Evolutionary conservation across 164 flowering plant species (phyloP).

Genomic region (Magnolia kwangsiensis): DNA sequence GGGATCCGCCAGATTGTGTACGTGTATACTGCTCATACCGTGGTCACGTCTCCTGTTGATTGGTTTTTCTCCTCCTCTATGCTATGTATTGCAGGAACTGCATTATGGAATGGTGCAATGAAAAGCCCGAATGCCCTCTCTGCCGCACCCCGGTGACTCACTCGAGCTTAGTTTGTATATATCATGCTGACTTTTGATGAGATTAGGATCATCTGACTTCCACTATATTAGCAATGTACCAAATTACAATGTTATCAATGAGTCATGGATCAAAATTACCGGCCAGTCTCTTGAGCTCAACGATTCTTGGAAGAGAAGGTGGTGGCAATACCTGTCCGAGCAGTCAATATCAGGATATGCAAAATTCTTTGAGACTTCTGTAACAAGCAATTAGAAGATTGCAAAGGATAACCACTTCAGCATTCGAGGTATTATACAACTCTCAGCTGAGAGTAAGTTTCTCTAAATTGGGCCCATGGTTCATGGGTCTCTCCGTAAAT

Average conservation of each 20-base stretch:
- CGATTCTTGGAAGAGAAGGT: not conserved
- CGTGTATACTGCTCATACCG: not conserved
- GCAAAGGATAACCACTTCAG: not conserved
- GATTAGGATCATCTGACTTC: not conserved
- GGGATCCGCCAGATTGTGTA: not conserved
- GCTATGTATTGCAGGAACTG: conserved; percentile 59
- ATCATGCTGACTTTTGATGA: conserved; percentile 80
- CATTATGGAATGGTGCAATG: conserved; percentile 99
- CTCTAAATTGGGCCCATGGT: not conserved
- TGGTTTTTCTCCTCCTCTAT: not conserved
- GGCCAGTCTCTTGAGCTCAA: not conserved
- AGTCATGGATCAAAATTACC: not conserved
- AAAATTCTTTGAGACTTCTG: not conserved
- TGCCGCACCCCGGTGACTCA: conserved; percentile 88
- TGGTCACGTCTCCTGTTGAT: not conserved
- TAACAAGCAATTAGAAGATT: not conserved
- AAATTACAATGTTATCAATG: not conserved
- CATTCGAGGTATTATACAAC: not conserved
- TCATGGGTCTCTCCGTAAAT: not conserved
- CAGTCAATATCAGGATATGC: not conserved
- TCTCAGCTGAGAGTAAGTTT: not conserved
- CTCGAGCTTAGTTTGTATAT: conserved; percentile 83
- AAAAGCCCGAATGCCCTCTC: conserved; percentile 96
- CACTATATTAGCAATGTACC: not conserved
- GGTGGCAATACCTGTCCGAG: not conserved